Evolutionary conservation across 208 protist genomes (phyloP).

Genomic region (Willaertia magna): DNA sequence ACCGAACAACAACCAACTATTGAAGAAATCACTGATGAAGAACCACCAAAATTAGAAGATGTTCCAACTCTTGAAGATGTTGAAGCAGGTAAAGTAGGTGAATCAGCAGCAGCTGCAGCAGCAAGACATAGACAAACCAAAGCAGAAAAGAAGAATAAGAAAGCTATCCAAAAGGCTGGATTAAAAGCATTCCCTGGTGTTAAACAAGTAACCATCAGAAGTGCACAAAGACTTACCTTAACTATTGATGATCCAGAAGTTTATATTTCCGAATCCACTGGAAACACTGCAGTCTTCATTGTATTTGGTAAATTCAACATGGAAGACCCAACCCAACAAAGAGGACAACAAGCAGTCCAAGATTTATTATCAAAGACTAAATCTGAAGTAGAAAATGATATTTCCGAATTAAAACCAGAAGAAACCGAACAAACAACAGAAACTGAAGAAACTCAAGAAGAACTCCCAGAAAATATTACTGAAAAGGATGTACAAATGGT

Average conservation of each 20-base stretch:
- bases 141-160: constrained; percentile 65
- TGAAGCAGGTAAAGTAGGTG: not conserved
- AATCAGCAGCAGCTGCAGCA: not conserved
- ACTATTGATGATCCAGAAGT: constrained; percentile 63
- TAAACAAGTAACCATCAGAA: constrained; percentile 52
- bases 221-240: constrained; percentile 36
- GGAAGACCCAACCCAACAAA: constrained; percentile 39
- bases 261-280: constrained; percentile 41
- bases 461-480: not conserved
- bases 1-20: not conserved
- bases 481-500: constrained; percentile 4
- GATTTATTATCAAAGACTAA: not conserved
- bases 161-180: constrained; percentile 60
- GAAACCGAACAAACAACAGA: not conserved
- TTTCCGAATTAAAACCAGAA: not conserved
- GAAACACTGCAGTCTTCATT: constrained; percentile 55
- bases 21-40: not conserved
- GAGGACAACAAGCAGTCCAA: not conserved
- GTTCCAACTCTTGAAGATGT: not conserved
- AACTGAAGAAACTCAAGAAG: not conserved
- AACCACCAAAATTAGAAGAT: not conserved
- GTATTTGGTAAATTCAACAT: constrained; percentile 72
- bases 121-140: not conserved
- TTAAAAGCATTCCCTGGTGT: constrained; percentile 49
- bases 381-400: not conserved